These are phyloP conservation scores for Rhizopogon sp. DNA, from an alignment of 768 basidiomycete genomes.

Conservation along the genomic window DNA sequence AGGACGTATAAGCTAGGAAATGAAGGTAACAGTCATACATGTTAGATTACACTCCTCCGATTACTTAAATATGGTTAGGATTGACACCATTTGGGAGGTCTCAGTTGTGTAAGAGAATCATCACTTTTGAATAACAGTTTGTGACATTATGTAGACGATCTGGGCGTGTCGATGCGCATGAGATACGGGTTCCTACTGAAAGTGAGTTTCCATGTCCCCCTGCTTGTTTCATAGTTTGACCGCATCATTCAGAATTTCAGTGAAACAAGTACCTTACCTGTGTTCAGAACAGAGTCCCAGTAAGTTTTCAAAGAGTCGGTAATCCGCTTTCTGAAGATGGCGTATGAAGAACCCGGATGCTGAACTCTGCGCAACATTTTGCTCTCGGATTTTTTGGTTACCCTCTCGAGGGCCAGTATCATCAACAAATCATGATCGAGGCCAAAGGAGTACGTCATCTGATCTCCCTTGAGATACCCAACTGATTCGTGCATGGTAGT, in stretches of 20 bases:
- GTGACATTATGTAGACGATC: constrained; percentile 24
- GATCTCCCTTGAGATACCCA: constrained; percentile 4
- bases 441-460: constrained; percentile 23
- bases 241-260: constrained; percentile 29
- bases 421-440: constrained; percentile 40
- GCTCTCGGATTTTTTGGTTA: constrained; percentile 50
- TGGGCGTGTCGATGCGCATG: constrained; percentile 37
- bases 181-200: constrained; percentile 39
- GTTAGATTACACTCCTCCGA: constrained; percentile 9
- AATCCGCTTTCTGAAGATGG: not conserved
- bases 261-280: constrained; percentile 34
- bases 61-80: constrained; percentile 30
- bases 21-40: constrained; percentile 44
- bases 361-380: constrained; percentile 48
- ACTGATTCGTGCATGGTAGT: constrained; percentile 17
- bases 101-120: constrained; percentile 57
- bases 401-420: constrained; percentile 38
- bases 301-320: constrained; percentile 11
- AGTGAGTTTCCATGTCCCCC: constrained; percentile 10
- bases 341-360: constrained; percentile 40
- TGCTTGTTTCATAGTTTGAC: constrained; percentile 22
- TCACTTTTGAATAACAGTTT: not conserved
- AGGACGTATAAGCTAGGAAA: constrained; percentile 85
- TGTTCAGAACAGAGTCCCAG: constrained; percentile 51
- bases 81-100: constrained; percentile 81